Base-by-base conservation (phyloP, 176 grass and related monocot species). In the Zoysia japonica region DNA sequence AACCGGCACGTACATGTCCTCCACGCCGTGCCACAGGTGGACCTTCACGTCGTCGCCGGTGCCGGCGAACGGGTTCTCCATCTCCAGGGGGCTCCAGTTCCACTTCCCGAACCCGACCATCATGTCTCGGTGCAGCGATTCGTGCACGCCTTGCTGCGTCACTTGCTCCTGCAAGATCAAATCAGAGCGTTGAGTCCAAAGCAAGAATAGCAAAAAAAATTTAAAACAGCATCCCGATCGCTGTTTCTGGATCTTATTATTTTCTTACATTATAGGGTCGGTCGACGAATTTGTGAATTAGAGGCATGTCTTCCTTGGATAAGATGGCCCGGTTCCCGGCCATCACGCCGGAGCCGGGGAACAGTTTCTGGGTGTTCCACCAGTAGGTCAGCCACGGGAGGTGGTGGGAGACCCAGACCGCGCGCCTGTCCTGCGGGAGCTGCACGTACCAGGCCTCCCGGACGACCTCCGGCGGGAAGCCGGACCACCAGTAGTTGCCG, bases 301-400 rank as follows among this genome's bases (percentile, higher is more conserved):
- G 6, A 4, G 40, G 49, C 64, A 8, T 2, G 65, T 84, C 82
- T 20, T 84, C 82, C 54, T 3, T 63, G 37, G 82, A 70, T 2
- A 62, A 9, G 11, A 84, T 17, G 37, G 16, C 36, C 0, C 65
- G 66, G 65, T 69, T 20, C 1, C 49, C n/a, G 39, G 11, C 2
- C 64, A 68, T 79, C 64, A 79, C 64, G 77, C 39, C 39, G 64
- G 87, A 97, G 50, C 51, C 64, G 3, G 89, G 85, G 82, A 97
- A 97, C 9, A 82, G 48, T 59, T 74, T 90, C 80, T 92, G 94
- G 56, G 68, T 87, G 76, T 97, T 97, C 89, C 94, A 97, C 91
- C 91, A 92, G 81, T 97, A 89, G 39, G 86, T 91, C 11, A 97
- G 82, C 85, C 89, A 97, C 10, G 94, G 94, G 35, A 87, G 57